A percentile compares a stretch with the other conserved stretches of the same genome.
phyloP scores from a whole-genome alignment of 1,139 yeast species.

The Pichia sp. region DNA sequence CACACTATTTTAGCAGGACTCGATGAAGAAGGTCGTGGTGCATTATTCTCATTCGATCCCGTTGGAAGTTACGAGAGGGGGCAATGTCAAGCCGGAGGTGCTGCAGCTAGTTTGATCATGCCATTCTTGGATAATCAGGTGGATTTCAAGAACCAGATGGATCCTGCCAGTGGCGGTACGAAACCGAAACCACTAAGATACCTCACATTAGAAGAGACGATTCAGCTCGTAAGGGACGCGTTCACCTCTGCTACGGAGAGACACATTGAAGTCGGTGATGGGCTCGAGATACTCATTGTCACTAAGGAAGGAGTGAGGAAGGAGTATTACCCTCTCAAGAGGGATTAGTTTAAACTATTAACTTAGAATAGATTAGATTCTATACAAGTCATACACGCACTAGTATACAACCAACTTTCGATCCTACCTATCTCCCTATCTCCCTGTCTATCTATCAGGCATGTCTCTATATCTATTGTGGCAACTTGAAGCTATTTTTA shows the following conservation, averaged over 20 bases:
- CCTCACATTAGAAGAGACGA: constrained; percentile 74
- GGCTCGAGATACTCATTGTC: constrained; percentile 80
- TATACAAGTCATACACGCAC: too few relatives aligned
- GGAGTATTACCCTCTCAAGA: constrained; percentile 80
- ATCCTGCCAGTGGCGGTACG: constrained; percentile 67
- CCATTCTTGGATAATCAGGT: constrained; percentile 98
- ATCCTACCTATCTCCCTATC: too few relatives aligned
- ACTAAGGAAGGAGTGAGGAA: constrained; percentile 88
- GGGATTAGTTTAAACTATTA: constrained; percentile 72
- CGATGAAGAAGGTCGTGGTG: constrained; percentile 92
- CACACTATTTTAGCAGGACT: constrained; percentile 92
- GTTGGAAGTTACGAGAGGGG: constrained; percentile 97
- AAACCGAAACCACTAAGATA: constrained; percentile 54
- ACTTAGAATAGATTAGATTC: too few relatives aligned
- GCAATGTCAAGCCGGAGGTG: constrained; percentile 97
- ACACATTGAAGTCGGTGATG: constrained; percentile 98
- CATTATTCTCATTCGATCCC: constrained; percentile 94
- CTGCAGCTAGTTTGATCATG: constrained; percentile 93
- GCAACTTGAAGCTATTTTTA: constrained; percentile 72
- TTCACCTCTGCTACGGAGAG: constrained; percentile 96
- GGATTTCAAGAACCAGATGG: constrained; percentile 82
- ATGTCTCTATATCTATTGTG: constrained; percentile 20
- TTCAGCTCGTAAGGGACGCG: constrained; percentile 85
- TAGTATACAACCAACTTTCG: too few relatives aligned
- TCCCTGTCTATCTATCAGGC: too few relatives aligned